A percentile compares a stretch with the other conserved stretches of the same genome.
Evolutionary conservation across 805 yeast species (phyloP).

Genomic region (Starmerella roubikii): DNA sequence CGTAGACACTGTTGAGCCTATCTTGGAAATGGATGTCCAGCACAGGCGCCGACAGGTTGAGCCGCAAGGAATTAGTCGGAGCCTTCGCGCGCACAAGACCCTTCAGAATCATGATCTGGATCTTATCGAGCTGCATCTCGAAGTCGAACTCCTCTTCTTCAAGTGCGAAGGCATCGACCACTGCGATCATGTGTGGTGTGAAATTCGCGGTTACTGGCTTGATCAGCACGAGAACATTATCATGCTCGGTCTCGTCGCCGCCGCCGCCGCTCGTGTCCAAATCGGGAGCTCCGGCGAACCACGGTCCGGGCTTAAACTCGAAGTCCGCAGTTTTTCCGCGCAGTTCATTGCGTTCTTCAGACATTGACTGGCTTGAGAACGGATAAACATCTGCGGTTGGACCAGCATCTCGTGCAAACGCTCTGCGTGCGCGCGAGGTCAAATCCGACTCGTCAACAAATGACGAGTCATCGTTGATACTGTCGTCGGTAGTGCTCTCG

Average conservation of each 20-base stretch:
- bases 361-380: constrained; percentile 3
- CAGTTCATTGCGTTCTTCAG: constrained; percentile 5
- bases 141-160: constrained; percentile 30
- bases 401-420: not conserved
- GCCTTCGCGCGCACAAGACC: constrained; percentile 25
- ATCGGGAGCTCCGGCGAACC: constrained; percentile 18
- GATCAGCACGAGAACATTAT: constrained; percentile 41
- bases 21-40: constrained; percentile 31
- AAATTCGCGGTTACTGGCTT: constrained; percentile 37
- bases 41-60: constrained; percentile 33
- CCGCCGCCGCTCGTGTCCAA: constrained; percentile 27
- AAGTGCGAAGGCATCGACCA: constrained; percentile 29
- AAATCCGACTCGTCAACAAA: not conserved
- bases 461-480: not conserved
- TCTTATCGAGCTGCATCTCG: constrained; percentile 42
- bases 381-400: constrained; percentile 9
- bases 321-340: constrained; percentile 2
- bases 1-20: constrained; percentile 12
- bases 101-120: constrained; percentile 48
- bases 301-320: constrained; percentile 7
- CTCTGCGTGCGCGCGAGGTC: not conserved
- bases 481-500: not conserved
- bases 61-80: not conserved
- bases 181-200: constrained; percentile 34
- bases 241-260: constrained; percentile 31